Conservation (phyloP, 2,329 filamentous ascomycete species). For the Ophiosphaerella herpotricha region DNA sequence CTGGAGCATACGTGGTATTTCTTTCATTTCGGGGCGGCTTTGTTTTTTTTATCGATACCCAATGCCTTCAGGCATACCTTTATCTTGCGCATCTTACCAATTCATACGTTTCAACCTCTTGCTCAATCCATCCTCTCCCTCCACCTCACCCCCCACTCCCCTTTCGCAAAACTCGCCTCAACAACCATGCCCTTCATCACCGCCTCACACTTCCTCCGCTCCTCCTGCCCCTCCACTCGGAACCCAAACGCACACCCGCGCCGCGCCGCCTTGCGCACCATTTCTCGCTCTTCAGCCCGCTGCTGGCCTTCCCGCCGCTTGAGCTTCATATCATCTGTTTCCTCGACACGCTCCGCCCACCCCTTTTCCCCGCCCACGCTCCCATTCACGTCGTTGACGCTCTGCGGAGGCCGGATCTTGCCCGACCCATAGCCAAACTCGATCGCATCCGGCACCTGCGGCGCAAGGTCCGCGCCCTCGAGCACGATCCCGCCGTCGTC, state of each 20-base stretch:
- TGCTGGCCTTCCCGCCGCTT: constrained; percentile 57
- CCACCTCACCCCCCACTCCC: constrained; percentile 64
- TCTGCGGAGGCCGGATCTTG: constrained; percentile 48
- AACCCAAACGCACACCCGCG: constrained; percentile 63
- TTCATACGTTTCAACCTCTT: neutral
- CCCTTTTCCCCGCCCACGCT: constrained; percentile 62
- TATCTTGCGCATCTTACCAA: too few species aligned
- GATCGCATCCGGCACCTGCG: constrained; percentile 12
- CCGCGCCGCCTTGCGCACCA: constrained; percentile 66
- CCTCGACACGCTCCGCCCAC: constrained; percentile 56
- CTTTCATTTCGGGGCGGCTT: neutral
- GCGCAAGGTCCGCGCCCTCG: constrained; percentile 4
- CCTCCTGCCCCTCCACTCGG: constrained; percentile 25
- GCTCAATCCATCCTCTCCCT: constrained; percentile 47
- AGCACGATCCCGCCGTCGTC: constrained; percentile 20
- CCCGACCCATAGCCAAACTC: constrained; percentile 36
- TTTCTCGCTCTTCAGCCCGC: constrained; percentile 57
- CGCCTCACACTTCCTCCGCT: constrained; percentile 59
- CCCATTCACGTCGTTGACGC: constrained; percentile 58
- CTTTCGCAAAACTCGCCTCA: constrained; percentile 65
- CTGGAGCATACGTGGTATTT: constrained; percentile 1
- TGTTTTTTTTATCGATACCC: constrained; percentile 23
- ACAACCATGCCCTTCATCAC: constrained; percentile 63
- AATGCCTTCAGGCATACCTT: constrained; percentile 6
- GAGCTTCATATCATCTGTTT: constrained; percentile 57